Base-by-base conservation (phyloP, 2,329 filamentous ascomycete species). In the Botrytis cinerea region DNA sequence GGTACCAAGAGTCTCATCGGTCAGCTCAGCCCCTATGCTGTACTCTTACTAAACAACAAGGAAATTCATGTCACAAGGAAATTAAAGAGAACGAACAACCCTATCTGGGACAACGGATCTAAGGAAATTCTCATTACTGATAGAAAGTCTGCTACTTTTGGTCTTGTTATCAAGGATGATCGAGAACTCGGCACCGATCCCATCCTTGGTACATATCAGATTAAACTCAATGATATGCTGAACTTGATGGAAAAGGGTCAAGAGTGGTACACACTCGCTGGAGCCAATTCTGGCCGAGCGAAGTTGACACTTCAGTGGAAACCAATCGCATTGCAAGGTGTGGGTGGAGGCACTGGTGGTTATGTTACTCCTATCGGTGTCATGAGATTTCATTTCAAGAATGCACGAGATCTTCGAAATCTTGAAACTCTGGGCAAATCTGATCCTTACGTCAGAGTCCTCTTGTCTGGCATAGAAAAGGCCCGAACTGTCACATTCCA, bases 51-150 rank as follows among this genome's bases (percentile, higher is more conserved):
- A 78, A 99, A 99, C 79, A 93, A 94, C 76, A 97, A 96, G 83
- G 92, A 97, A 81, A 88, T 98, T 7, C 94, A 97, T 79, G 87
- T 90, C 73, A 97, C 95, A 71, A 93, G 94, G 84, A 97, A 95
- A 83, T 88, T 98, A 79, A 99, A 98, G 87, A 92, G 95, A 75
- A 98, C 94, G 74, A 99, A 99, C 84, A 96, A 97, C 79, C 96
- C 96, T 12, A 95, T 99, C 79, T 99, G 95, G 91, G 92, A 95
- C 71, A 92, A 98, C 80, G 93, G 93, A 10, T 92, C 91, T 78
- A 97, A 97, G 84, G 96, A 99, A 81, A 90, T 99, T 78, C 89
- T 99, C 75, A 95, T 99, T 80, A 98, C 95, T 0, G 95, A 99
- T 81, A 91, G 93, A 75, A 97, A 94, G 84, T 91, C 90, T 81